Base-by-base conservation (phyloP, 2,329 filamentous ascomycete species). In the Hypoxylon sp. region DNA sequence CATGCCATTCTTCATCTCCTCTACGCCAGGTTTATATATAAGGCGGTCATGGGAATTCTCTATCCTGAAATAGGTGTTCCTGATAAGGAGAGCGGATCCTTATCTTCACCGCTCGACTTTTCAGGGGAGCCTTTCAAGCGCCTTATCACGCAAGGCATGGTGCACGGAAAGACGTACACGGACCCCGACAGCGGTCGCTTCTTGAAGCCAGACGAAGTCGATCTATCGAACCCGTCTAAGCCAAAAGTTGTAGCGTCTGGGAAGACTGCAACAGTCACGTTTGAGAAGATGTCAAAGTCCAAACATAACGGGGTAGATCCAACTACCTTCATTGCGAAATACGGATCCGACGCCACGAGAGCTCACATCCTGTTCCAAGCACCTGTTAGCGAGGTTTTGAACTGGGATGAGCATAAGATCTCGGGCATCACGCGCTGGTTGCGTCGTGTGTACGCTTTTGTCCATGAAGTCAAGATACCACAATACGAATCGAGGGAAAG, bases 241-340 rank as follows among this genome's bases (percentile, higher is more conserved):
- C 92, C 92, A 0, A 83, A 84, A 59, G 86, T 96, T n/a, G 84
- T 84, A 17, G 84, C 86, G 0, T 92, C 89, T 0, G 88, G 89
- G 3, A 80, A 86, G 52, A 74, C 76, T 0, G 88, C 91, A 1
- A 86, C 83, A 29, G 80, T 94, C 17, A 90, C 88, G 1, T 97
- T 87, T 74, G 94, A 97, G 78, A 97, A 97, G 78, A 97, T 97
- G 94, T 96, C 92, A 42, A 97, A 97, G 81, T 97, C 93, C 75
- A 97, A 97, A 80, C 86, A 96, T 81, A 97, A 97, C 76, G 94
- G 94, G 26, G 93, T 97, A 5, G 93, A 97, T 76, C 94, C 94
- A 0, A 89, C 88, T 0, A 84, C 83, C 0, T 92, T 91, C 70
- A 93, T 96, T 63, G 81, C 85, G 6, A 89, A 88, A 72, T 91